A percentile compares a stretch with the other conserved stretches of the same genome.
Evolutionary conservation across 345 rosid genomes (phyloP).

Genomic region (Syzygium aromaticum): DNA sequence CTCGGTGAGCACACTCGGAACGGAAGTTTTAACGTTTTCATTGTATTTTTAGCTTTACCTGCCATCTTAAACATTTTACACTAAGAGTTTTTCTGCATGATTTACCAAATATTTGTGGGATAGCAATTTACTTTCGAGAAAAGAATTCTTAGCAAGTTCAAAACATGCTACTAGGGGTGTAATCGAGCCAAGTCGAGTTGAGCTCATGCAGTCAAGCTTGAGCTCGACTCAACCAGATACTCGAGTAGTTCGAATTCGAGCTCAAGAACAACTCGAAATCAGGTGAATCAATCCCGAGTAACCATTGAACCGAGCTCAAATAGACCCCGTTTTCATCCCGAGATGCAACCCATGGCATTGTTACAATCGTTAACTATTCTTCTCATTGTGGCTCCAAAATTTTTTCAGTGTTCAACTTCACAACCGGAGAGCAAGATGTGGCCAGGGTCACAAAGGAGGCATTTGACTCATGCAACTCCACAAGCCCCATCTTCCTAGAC

Average conservation of each 20-base stretch:
- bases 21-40: background rate
- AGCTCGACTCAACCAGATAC: background rate
- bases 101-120: background rate
- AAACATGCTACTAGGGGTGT: background rate
- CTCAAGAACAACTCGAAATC: background rate
- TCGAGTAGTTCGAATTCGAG: background rate
- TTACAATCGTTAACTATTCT: background rate
- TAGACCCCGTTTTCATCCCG: background rate
- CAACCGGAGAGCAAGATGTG: constrained; percentile 28
- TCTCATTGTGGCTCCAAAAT: background rate
- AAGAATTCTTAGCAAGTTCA: background rate
- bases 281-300: background rate
- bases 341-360: background rate
- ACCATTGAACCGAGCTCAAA: background rate
- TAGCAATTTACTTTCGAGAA: background rate
- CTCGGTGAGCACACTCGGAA: constrained; percentile 12
- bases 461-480: constrained; percentile 24
- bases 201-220: too few relatives aligned
- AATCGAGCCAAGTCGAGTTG: background rate
- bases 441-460: constrained; percentile 29
- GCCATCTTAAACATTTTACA: background rate
- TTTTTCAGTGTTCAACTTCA: constrained; percentile 35
- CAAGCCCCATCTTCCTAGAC: constrained; percentile 17
- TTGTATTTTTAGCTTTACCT: background rate
- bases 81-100: background rate